Evolutionary conservation across 345 rosid genomes (phyloP), one percentile per base, ranked within the genome.

Genomic region (Populus alba): DNA sequence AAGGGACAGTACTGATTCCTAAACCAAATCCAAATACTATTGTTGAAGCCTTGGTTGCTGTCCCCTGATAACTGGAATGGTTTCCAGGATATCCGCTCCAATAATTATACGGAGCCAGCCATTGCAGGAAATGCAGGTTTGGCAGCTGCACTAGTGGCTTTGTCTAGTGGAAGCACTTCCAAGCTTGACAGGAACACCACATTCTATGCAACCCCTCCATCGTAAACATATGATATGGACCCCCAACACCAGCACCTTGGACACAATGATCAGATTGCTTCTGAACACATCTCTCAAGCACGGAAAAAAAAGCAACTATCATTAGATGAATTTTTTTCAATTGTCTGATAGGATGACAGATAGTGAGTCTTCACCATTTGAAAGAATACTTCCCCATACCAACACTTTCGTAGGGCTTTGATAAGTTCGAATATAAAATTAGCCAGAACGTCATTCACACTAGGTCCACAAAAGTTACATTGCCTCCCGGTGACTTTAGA

Each of bases 91-190:
- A 53, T 76, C 6, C 80, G 77, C 23, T 22, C 73, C 29, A 81
- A 81, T 33, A 4, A 33, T 33, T 33, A 33, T 33, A 33, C 37
- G 76, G 80, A 81, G 73, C 70, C 83, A 66, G 71, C 73, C 20
- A 35, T 76, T 5, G 83, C 68, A 33, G 83, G 83, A 41, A 81
- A 76, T 67, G 80, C 83, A 25, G 80, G 83, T 29, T 55, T 81
- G 38, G 74, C 76, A 66, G 77, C 83, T 33, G 76, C 77, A 0
- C 77, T 81, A 3, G 80, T 81, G 66, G 83, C 80, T 39, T 72
- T 76, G 70, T 76, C 80, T 0, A 68, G 77, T 25, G 80, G 61
- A 23, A 72, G 23, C 38, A 49, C 37, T 45, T 13, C 72, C 13
- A 41, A 22, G 37, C 43, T 81, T 76, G 83, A 81, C 49, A 71